Evolutionary conservation across 2,329 filamentous ascomycete genomes (phyloP).

Genomic region (Calcarisporium arbuscula): DNA sequence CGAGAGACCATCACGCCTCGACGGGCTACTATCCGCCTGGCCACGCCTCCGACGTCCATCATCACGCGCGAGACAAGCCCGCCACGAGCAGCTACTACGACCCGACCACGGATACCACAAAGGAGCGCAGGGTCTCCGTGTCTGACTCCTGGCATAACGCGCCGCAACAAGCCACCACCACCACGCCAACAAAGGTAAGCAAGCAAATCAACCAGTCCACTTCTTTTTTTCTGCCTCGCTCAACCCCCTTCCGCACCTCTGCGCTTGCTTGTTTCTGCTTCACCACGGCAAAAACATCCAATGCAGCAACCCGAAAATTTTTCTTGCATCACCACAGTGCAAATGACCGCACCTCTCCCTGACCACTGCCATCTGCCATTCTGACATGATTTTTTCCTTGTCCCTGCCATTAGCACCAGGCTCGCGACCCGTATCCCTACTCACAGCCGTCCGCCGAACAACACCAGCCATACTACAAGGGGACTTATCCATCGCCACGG

Average conservation of each 20-base stretch:
- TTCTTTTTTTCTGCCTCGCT: conserved; percentile 20
- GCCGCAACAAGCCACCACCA: conserved; percentile 33
- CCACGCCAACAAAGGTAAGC: conserved; percentile 47
- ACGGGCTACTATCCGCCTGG: conserved; percentile 33
- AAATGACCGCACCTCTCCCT: conserved; percentile 7
- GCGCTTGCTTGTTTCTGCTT: conserved; percentile 12
- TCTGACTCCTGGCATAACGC: conserved; percentile 44
- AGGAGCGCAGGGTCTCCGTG: conserved; percentile 38
- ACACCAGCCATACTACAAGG: conserved; percentile 42
- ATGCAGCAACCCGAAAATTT: conserved; percentile 5
- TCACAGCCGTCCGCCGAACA: conserved; percentile 35
- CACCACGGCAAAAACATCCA: conserved; percentile 1
- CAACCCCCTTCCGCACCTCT: conserved; percentile 2
- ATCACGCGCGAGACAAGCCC: conserved; percentile 32
- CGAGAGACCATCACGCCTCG: conserved; percentile 28
- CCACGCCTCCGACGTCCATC: conserved; percentile 12
- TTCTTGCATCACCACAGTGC: conserved; percentile 6
- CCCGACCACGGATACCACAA: conserved; percentile 44
- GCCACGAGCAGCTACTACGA: conserved; percentile 45
- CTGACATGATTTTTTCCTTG: conserved; percentile 21
- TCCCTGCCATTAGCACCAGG: conserved; percentile 27
- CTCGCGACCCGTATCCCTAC: conserved; percentile 46
- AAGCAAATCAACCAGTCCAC: conserved; percentile 17
- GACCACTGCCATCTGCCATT: conserved; percentile 12
- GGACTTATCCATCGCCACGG: conserved; percentile 42